A percentile compares a stretch with the other conserved stretches of the same genome.
phyloP scores from a whole-genome alignment of 1,284 basidiomycete genomes.

The Cutaneotrichosporon sp. region DNA sequence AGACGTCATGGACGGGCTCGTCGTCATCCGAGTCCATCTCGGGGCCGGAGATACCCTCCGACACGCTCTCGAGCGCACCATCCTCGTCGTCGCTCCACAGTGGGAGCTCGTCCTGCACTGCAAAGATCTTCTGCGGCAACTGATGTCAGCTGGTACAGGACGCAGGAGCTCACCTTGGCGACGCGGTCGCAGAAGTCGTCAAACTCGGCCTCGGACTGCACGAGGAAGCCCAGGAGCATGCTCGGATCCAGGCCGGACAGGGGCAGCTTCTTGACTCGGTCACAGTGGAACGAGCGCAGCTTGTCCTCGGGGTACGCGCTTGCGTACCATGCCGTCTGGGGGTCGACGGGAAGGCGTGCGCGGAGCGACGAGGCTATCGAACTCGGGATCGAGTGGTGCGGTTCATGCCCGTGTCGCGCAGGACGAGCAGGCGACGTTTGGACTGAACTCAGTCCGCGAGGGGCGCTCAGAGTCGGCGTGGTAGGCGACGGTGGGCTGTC shows the following conservation, averaged over 20 bases:
- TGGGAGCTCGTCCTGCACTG: constrained; percentile 77
- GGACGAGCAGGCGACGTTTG: not conserved
- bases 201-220: constrained; percentile 76
- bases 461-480: constrained; percentile 4
- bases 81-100: constrained; percentile 69
- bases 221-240: constrained; percentile 91
- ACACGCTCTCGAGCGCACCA: constrained; percentile 72
- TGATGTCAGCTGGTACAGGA: constrained; percentile 34
- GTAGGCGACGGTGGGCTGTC: not conserved
- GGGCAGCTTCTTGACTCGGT: constrained; percentile 87
- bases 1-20: constrained; percentile 7
- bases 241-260: constrained; percentile 87
- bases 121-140: constrained; percentile 71
- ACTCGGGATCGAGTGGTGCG: not conserved
- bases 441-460: not conserved
- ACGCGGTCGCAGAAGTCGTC: constrained; percentile 70
- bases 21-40: constrained; percentile 12
- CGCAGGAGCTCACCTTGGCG: constrained; percentile 54
- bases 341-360: constrained; percentile 19
- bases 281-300: constrained; percentile 86
- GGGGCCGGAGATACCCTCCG: constrained; percentile 53
- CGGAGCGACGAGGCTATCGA: constrained; percentile 4
- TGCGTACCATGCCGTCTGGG: constrained; percentile 57
- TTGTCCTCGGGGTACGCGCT: constrained; percentile 62
- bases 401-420: not conserved